A percentile compares a stretch with the other conserved stretches of the same genome.
These are phyloP conservation scores for Tolypocladium nubicola DNA, from an alignment of 2,329 filamentous ascomycete species.

Conservation along the genomic window DNA sequence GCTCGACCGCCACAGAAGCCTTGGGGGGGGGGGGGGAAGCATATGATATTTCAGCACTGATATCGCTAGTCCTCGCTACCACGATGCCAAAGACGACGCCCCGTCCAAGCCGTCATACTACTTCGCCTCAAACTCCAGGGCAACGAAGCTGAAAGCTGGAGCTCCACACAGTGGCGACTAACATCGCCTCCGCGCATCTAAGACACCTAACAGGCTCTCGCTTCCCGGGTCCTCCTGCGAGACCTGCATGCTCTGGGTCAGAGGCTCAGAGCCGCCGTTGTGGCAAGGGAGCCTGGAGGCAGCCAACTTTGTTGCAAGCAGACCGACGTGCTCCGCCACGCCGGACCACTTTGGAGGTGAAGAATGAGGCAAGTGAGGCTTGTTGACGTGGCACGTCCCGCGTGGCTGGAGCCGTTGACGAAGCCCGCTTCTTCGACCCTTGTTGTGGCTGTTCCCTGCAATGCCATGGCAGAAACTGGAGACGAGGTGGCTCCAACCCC, in stretches of 20 bases:
- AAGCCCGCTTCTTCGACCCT: conserved; percentile 1
- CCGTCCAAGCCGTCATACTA: background rate
- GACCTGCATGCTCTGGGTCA: conserved; percentile 7
- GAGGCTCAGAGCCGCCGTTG: conserved; percentile 9
- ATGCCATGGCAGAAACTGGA: background rate
- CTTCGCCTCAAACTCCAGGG: background rate
- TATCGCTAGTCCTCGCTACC: background rate
- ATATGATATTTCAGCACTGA: background rate
- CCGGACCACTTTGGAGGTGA: conserved; percentile 6
- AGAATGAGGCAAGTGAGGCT: conserved; percentile 30
- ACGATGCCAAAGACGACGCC: background rate
- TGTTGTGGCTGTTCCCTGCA: conserved; percentile 8
- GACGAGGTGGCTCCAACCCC: conserved; percentile 2
- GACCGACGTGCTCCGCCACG: conserved; percentile 26
- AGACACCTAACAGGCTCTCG: background rate
- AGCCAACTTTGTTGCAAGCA: conserved; percentile 4
- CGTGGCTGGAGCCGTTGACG: conserved; percentile 19
- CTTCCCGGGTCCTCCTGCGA: conserved; percentile 2
- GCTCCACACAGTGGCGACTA: background rate
- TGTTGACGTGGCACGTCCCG: conserved; percentile 32
- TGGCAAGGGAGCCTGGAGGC: conserved; percentile 10
- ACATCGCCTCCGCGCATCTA: conserved; percentile 2
- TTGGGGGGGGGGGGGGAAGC: background rate
- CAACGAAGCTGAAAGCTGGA: conserved; percentile 9
- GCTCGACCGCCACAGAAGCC: too few relatives aligned